Base-by-base conservation (phyloP, 2,329 filamentous ascomycete species). In the Venturia aucupariae region DNA sequence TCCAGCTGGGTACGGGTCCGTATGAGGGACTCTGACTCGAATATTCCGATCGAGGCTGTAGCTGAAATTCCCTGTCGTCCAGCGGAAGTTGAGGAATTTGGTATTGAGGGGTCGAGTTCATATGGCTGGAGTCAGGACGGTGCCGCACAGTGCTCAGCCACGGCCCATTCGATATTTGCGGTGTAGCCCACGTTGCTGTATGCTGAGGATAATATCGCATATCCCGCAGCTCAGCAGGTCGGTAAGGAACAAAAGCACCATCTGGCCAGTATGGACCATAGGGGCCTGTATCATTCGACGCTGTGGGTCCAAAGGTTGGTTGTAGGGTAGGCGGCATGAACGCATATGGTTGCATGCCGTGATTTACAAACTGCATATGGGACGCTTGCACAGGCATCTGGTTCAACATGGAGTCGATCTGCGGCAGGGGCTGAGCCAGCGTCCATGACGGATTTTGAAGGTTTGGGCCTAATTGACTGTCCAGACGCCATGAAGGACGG, bases 381-480 rank as follows among this genome's bases (percentile, higher is more conserved):
- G 70, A 70, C 38, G 85, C 82, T 60, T 87, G 83, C 17, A 86
- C 76, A 6, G 82, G 76, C 65, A 80, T 80, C 71, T 87, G 85
- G 65, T 85, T 81, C 64, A 87, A 75, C 72, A 86, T 78, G 5
- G 85, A 87, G 70, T 87, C 85, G 67, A 86, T 80, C 62, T 82
- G 82, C 3, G 80, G 79, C 11, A 77, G 72, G 66, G 80, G 78
- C 64, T 79, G 73, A 15, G 75, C 76, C 54, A 74, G 72, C 55
- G 78, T 75, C 74, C 76, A 79, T 32, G 59, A 60, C 24, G 59
- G 11, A 17, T 55, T 54, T 5, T 38, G 19, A 30, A 55, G 61
- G 19, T 63, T 35, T 35, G 46, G 42, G 11, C 60, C 44, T 59
- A 59, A 39, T 15, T 55, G 64, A 11, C 3, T 22, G 24, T 54